Evolutionary conservation across 371 early-diverging fungal species (phyloP).

Genomic region (Mortierella sp.): DNA sequence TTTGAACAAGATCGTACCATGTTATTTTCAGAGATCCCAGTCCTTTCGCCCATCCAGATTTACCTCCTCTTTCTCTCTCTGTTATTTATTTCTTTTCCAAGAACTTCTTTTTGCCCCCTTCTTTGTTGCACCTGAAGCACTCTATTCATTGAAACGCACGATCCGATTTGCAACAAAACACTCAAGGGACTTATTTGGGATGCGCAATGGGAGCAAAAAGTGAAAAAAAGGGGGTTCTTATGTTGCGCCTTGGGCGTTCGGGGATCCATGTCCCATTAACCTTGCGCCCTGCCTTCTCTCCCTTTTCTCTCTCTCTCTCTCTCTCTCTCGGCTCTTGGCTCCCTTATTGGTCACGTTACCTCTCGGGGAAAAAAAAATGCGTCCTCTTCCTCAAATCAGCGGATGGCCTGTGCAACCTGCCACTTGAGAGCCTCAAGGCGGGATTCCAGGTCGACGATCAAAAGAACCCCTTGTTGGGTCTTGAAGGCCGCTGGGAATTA

Average conservation of each 20-base stretch:
- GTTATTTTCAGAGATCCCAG: background rate
- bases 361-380: background rate
- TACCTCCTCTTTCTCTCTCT: background rate
- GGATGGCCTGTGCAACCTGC: slow-evolving; percentile 64
- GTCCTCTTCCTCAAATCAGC: slow-evolving; percentile 53
- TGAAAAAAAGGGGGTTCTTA: background rate
- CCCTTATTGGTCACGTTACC: background rate
- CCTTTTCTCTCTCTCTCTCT: background rate
- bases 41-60: too few species aligned
- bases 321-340: background rate
- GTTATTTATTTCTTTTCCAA: background rate
- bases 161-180: too few species aligned
- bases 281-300: background rate
- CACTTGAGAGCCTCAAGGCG: slow-evolving; percentile 65
- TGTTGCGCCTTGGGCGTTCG: slow-evolving; percentile 1
- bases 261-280: background rate
- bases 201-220: background rate
- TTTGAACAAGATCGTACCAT: background rate
- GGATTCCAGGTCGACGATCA: slow-evolving; percentile 84
- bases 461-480: slow-evolving; percentile 84
- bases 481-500: slow-evolving; percentile 80
- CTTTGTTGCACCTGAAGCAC: too few species aligned
- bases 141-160: background rate
- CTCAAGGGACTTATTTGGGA: background rate
- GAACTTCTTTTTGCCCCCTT: background rate